Evolutionary conservation across 768 basidiomycete genomes (phyloP).

Genomic region (Phanerochaete sordida): DNA sequence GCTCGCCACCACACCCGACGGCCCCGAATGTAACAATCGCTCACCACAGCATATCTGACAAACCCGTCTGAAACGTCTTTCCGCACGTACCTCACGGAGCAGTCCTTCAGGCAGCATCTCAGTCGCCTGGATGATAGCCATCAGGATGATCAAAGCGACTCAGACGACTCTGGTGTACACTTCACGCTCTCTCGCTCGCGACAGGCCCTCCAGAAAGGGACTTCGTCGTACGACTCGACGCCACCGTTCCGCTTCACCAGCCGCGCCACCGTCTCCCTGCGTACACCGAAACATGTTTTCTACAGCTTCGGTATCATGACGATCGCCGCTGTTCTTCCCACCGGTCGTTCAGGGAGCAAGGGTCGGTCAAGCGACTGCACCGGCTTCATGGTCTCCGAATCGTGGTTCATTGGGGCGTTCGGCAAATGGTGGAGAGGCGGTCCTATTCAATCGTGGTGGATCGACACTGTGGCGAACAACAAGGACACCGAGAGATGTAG

Average conservation of each 20-base stretch:
- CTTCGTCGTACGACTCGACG: constrained; percentile 18
- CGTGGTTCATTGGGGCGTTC: constrained; percentile 90
- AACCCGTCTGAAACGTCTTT: constrained; percentile 95
- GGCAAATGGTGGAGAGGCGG: constrained; percentile 91
- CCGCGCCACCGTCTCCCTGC: constrained; percentile 87
- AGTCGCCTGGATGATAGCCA: constrained; percentile 72
- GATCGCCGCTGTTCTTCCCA: constrained; percentile 72
- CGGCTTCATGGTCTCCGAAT: constrained; percentile 59
- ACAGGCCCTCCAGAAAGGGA: constrained; percentile 13
- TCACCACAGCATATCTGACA: constrained; percentile 77
- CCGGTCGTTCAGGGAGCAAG: constrained; percentile 26
- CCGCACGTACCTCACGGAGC: constrained; percentile 93
- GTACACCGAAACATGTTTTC: constrained; percentile 87
- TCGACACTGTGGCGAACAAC: constrained; percentile 57
- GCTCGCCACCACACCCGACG: constrained; percentile 13
- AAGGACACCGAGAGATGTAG: constrained; percentile 73
- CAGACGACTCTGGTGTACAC: constrained; percentile 25
- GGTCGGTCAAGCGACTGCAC: constrained; percentile 27
- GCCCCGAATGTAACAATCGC: constrained; percentile 7
- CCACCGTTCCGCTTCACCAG: constrained; percentile 81
- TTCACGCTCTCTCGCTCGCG: constrained; percentile 20
- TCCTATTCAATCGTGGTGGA: constrained; percentile 76
- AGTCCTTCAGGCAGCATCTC: constrained; percentile 93
- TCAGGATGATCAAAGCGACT: constrained; percentile 44
- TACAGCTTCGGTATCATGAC: constrained; percentile 86